Conservation (phyloP, 176 grass and related monocot species). For the Avena eriantha region DNA sequence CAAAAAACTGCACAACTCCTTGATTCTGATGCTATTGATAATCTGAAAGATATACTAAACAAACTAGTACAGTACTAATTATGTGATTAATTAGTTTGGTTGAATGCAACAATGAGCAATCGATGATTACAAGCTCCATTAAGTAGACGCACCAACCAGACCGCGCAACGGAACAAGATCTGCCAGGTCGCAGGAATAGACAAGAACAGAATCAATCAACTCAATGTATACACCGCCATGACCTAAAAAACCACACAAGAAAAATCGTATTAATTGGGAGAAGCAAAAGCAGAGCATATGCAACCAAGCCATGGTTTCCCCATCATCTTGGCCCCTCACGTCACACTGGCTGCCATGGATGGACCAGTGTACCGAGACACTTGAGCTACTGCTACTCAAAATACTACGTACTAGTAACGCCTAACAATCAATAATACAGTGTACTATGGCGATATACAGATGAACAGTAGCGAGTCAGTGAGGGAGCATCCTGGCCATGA, state of each 20-base stretch:
- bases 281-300: not conserved
- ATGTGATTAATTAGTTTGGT: conserved; percentile 27
- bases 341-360: conserved; percentile 39
- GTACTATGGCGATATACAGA: not conserved
- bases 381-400: conserved; percentile 57
- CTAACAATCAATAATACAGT: not conserved
- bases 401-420: not conserved
- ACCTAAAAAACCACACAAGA: conserved; percentile 9
- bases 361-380: conserved; percentile 55
- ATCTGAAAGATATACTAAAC: conserved; percentile 14
- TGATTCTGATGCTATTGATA: not conserved
- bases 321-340: conserved; percentile 42
- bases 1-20: not conserved
- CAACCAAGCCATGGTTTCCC: conserved; percentile 47
- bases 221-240: not conserved
- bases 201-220: conserved; percentile 46
- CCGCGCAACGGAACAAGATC: conserved; percentile 47
- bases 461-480: not conserved
- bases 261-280: not conserved
- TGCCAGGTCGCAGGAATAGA: conserved; percentile 48
- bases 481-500: conserved; percentile 6
- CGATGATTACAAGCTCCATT: conserved; percentile 41
- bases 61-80: not conserved
- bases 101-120: not conserved
- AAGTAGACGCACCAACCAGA: conserved; percentile 42